Conservation (phyloP, 2,329 filamentous ascomycete species). For the Claviceps pazoutovae region DNA sequence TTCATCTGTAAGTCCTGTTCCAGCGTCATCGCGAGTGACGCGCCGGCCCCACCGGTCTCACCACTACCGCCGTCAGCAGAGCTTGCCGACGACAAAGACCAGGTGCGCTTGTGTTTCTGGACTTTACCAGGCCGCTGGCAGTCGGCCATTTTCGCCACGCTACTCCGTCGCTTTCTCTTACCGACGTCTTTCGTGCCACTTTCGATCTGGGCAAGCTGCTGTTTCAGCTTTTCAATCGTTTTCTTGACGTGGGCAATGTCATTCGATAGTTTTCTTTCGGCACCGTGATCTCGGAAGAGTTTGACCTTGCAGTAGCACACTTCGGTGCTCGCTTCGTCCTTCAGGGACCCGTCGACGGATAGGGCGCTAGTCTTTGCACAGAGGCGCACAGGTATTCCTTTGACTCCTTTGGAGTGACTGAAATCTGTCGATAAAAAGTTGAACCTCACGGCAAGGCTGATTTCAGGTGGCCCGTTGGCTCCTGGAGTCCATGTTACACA, state of each 20-base stretch:
- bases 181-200: slow-evolving; percentile 53
- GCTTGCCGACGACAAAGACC: slow-evolving; percentile 79
- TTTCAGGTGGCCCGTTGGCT: slow-evolving; percentile 54
- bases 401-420: slow-evolving; percentile 96
- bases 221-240: slow-evolving; percentile 88
- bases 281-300: slow-evolving; percentile 89
- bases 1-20: slow-evolving; percentile 71
- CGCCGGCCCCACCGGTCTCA: slow-evolving; percentile 22
- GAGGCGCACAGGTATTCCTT: slow-evolving; percentile 85
- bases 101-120: slow-evolving; percentile 81
- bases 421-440: slow-evolving; percentile 98
- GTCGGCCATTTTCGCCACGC: slow-evolving; percentile 31
- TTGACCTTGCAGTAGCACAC: slow-evolving; percentile 95
- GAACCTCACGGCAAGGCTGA: slow-evolving; percentile 81
- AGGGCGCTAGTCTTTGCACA: slow-evolving; percentile 78
- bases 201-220: slow-evolving; percentile 73
- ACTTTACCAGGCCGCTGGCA: slow-evolving; percentile 62
- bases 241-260: slow-evolving; percentile 93
- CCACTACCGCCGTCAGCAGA: slow-evolving; percentile 34
- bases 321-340: slow-evolving; percentile 41
- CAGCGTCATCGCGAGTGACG: slow-evolving; percentile 31
- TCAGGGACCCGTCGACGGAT: slow-evolving; percentile 34
- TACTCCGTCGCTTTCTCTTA: slow-evolving; percentile 46
- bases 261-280: slow-evolving; percentile 87
- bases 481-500: slow-evolving; percentile 78